phyloP scores from a whole-genome alignment of 2,329 filamentous ascomycete genomes.

The Hypoxylon sp. region DNA sequence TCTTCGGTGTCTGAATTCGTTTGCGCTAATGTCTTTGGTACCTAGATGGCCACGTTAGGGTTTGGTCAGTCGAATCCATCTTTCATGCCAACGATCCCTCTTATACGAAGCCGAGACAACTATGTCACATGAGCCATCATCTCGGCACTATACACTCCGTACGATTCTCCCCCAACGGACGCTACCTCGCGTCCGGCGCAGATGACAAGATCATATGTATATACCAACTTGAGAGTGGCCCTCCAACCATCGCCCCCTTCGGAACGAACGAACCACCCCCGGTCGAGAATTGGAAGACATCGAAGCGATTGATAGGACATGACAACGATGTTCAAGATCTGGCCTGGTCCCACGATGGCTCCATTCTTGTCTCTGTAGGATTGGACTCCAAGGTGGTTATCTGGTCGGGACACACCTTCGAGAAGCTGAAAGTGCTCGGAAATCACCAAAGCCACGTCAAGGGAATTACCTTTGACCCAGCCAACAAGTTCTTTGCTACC shows the following conservation, averaged over 20 bases:
- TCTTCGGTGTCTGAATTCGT: constrained; percentile 3
- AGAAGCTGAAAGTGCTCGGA: constrained; percentile 93
- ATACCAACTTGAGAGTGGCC: constrained; percentile 87
- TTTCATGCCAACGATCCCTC: constrained; percentile 79
- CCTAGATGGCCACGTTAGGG: constrained; percentile 96
- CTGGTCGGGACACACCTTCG: constrained; percentile 98
- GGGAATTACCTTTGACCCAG: constrained; percentile 97
- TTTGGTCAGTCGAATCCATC: constrained; percentile 97
- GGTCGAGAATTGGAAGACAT: constrained; percentile 97
- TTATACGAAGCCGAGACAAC: constrained; percentile 85
- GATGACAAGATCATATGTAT: constrained; percentile 99
- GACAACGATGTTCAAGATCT: constrained; percentile 99
- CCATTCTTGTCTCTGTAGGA: constrained; percentile 93
- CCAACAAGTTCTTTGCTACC: constrained; percentile 99
- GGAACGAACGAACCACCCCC: constrained; percentile 89
- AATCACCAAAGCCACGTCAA: constrained; percentile 98
- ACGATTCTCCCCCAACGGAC: constrained; percentile 93
- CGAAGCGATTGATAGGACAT: constrained; percentile 91
- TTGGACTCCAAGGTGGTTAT: constrained; percentile 98
- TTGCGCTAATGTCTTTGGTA: constrained; percentile 34
- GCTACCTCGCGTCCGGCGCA: constrained; percentile 94
- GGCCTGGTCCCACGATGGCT: constrained; percentile 96
- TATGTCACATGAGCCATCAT: constrained; percentile 98
- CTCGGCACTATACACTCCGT: constrained; percentile 97
- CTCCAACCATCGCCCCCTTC: constrained; percentile 78